phyloP scores from a whole-genome alignment of 2,329 filamentous ascomycete genomes.

The Monilinia fructicola region DNA sequence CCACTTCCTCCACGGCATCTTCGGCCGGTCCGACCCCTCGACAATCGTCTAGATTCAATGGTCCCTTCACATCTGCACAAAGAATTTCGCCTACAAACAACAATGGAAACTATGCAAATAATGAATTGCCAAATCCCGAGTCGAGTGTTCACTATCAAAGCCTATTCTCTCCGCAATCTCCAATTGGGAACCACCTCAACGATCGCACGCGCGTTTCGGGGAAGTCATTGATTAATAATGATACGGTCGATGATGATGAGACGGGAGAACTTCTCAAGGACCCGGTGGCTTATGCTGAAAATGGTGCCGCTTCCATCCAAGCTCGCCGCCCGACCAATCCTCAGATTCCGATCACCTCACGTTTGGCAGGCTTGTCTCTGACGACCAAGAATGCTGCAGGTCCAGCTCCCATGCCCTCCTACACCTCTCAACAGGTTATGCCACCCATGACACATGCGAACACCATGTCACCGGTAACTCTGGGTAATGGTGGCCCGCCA shows the following conservation, averaged over 20 bases:
- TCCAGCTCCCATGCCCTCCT: slow-evolving; percentile 33
- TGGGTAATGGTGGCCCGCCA: slow-evolving; percentile 46
- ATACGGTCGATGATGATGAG: slow-evolving; percentile 67
- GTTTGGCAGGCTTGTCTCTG: slow-evolving; percentile 69
- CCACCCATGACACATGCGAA: slow-evolving; percentile 41
- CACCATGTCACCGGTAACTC: slow-evolving; percentile 56
- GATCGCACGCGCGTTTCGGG: slow-evolving; percentile 61
- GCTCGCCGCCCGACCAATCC: slow-evolving; percentile 70
- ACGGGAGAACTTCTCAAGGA: slow-evolving; percentile 71
- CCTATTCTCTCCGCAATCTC: slow-evolving; percentile 71
- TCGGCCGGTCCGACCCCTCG: slow-evolving; percentile 39
- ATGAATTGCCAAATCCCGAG: slow-evolving; percentile 60
- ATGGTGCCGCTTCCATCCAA: slow-evolving; percentile 53
- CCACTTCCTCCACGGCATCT: slow-evolving; percentile 45
- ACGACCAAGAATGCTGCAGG: slow-evolving; percentile 59
- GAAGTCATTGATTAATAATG: slow-evolving; percentile 71
- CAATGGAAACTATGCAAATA: slow-evolving; percentile 53
- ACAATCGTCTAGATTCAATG: slow-evolving; percentile 54
- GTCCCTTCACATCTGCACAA: slow-evolving; percentile 52
- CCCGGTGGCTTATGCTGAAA: slow-evolving; percentile 71
- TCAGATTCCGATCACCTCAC: slow-evolving; percentile 62
- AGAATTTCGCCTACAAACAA: slow-evolving; percentile 55
- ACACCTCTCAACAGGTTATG: slow-evolving; percentile 30
- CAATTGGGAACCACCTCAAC: slow-evolving; percentile 68
- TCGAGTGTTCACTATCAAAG: slow-evolving; percentile 55